Evolutionary conservation across 164 flowering plant species (phyloP), one percentile per base, ranked within the genome.

Genomic region (Stephania yunnanensis): DNA sequence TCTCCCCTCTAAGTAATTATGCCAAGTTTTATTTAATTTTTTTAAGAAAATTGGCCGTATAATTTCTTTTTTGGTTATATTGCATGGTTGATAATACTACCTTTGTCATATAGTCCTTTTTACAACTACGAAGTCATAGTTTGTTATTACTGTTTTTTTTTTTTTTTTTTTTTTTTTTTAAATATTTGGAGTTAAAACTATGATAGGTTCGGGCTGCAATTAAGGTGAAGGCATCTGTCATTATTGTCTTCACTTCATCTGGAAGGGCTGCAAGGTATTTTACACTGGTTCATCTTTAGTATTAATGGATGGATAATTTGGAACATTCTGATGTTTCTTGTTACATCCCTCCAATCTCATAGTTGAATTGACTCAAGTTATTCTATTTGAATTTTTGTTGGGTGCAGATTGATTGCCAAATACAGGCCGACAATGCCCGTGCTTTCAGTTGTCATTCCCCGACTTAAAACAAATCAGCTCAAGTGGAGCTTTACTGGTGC

Each of bases 341-440:
- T 7, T 63, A 48, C 75, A 58, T 73, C 52, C 42, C 44, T 17
- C 13, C 12, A 7, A 66, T 30, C 76, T 17, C 7, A 22, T 67
- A 12, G 46, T 11, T 53, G 46, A 58, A 25, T 19, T 73, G 46
- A 0, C 44, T n/a, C 5, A 20, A 63, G 9, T 4, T 30, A 48
- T 48, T 58, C 22, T 44, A 64, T 61, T 45, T 75, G 19, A 78
- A n/a, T 0, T 45, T 42, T 55, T 42, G 9, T 69, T n/a, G 46
- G 20, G 6, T 80, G 85, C 89, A 93, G 98, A 80, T 87, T 93
- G 82, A 92, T 93, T 81, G 97, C 98, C 10, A 93, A 93, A 83
- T 93, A 93, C 74, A 86, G 96, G 80, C 97, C 97, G 76, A 87
- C 93, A 46, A 93, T 93, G 98, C 98, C 98, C 22, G 96, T 93